A percentile compares a stretch with the other conserved stretches of the same genome.
Evolutionary conservation across 177 flowering plant genomes (phyloP).

Genomic region (Vitis hybrid): DNA sequence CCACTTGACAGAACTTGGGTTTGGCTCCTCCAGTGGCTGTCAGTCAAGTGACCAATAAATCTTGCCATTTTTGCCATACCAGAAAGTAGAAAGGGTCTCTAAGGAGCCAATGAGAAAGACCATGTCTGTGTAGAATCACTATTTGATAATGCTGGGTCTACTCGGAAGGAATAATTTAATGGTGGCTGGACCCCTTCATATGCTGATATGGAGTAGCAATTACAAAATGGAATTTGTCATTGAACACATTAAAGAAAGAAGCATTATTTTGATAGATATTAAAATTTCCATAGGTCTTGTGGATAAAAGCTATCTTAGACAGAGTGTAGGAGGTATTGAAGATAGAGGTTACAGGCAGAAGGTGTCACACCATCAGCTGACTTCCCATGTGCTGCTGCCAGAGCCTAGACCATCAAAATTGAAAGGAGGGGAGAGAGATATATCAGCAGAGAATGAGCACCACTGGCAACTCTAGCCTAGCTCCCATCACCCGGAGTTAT

Average conservation of each 20-base stretch:
- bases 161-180: too few relatives aligned
- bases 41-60: neutral
- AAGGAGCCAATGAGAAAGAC: too few relatives aligned
- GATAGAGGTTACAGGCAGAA: neutral
- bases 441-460: slow-evolving; percentile 5
- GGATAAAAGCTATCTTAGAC: too few relatives aligned
- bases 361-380: neutral
- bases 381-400: slow-evolving; percentile 12
- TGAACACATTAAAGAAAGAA: too few relatives aligned
- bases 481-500: neutral
- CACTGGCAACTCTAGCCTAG: slow-evolving; percentile 1
- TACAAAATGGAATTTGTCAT: too few relatives aligned
- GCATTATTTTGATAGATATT: too few relatives aligned
- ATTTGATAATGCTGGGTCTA: too few relatives aligned
- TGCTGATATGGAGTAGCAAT: neutral
- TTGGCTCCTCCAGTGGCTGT: neutral
- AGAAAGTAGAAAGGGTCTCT: neutral
- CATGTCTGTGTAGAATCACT: too few relatives aligned
- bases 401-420: neutral
- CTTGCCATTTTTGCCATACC: neutral
- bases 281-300: too few relatives aligned
- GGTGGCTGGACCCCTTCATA: too few relatives aligned
- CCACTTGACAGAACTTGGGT: neutral
- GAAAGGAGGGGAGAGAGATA: neutral
- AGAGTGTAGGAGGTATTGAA: too few relatives aligned